Conservation (phyloP, 208 protist species). For the Acanthamoeba royreba region DNA sequence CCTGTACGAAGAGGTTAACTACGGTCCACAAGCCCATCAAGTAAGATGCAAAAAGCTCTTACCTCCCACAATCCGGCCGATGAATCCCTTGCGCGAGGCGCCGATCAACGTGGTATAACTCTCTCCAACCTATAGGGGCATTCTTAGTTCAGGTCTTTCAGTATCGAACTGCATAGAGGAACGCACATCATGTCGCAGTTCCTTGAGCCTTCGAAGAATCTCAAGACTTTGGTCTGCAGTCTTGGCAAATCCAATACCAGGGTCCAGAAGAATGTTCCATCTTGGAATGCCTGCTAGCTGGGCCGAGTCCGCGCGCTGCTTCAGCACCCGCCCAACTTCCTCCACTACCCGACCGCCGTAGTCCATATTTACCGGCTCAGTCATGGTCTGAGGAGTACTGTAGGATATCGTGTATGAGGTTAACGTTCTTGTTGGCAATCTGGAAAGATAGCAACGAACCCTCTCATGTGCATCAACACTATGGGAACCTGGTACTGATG, state of each 20-base stretch:
- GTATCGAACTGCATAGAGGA: no score
- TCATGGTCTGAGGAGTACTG: conserved; percentile 39
- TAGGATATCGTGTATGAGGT: no score
- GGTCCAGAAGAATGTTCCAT: conserved; percentile 73
- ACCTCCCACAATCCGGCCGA: conserved; percentile 51
- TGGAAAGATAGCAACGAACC: neutral
- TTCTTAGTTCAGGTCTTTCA: no score
- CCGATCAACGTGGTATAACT: conserved; percentile 59
- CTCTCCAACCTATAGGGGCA: neutral
- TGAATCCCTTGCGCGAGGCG: conserved; percentile 70
- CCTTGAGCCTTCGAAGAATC: conserved; percentile 2
- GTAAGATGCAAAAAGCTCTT: neutral
- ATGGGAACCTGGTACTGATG: conserved; percentile 47
- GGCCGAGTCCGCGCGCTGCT: conserved; percentile 39
- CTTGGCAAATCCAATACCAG: conserved; percentile 72
- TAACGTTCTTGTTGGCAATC: no score
- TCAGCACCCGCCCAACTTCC: conserved; percentile 13
- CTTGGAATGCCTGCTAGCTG: conserved; percentile 42
- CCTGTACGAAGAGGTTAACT: no score
- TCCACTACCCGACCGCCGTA: neutral
- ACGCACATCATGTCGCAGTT: neutral
- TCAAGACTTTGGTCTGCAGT: conserved; percentile 56
- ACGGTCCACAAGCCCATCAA: neutral
- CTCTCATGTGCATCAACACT: conserved; percentile 58
- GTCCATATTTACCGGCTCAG: neutral